A percentile compares a stretch with the other conserved stretches of the same genome.
Conservation (phyloP, 441 rosid species). For the Sinapis alba region DNA sequence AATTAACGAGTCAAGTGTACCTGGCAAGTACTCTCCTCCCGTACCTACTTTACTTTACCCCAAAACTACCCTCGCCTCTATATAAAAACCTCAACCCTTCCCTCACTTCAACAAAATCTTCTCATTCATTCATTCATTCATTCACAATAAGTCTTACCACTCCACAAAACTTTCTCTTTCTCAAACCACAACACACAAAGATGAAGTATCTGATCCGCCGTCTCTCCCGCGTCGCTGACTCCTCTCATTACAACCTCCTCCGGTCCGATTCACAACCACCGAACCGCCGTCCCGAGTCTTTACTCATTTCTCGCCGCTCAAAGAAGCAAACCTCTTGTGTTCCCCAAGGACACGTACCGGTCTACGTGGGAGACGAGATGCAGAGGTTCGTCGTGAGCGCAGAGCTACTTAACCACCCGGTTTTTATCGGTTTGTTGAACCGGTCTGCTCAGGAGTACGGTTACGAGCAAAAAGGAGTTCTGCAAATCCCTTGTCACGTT, state of each 20-base stretch:
- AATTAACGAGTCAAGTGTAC: conserved; percentile 4
- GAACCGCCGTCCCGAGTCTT: conserved; percentile 23
- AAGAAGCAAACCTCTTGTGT: conserved; percentile 13
- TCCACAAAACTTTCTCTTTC: neutral
- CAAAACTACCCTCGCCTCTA: conserved; percentile 17
- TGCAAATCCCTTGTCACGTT: conserved; percentile 74
- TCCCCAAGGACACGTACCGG: conserved; percentile 38
- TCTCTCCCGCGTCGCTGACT: conserved; percentile 84
- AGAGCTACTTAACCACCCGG: conserved; percentile 88
- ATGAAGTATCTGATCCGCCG: conserved; percentile 96
- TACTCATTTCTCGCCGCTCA: conserved; percentile 18
- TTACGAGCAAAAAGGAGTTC: conserved; percentile 87
- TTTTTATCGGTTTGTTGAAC: conserved; percentile 68
- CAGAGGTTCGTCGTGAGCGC: conserved; percentile 86
- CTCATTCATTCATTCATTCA: conserved; percentile 10
- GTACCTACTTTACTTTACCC: conserved; percentile 22
- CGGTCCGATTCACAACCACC: conserved; percentile 46
- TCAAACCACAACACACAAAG: neutral
- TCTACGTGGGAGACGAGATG: conserved; percentile 82
- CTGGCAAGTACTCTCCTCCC: conserved; percentile 15
- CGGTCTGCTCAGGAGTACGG: conserved; percentile 95
- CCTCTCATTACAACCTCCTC: conserved; percentile 76
- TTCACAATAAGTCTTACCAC: neutral
- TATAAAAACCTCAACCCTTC: conserved; percentile 9
- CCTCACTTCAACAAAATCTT: conserved; percentile 7